phyloP scores from a whole-genome alignment of 108 stramenopile genomes.

The Skeletonema grethae region DNA sequence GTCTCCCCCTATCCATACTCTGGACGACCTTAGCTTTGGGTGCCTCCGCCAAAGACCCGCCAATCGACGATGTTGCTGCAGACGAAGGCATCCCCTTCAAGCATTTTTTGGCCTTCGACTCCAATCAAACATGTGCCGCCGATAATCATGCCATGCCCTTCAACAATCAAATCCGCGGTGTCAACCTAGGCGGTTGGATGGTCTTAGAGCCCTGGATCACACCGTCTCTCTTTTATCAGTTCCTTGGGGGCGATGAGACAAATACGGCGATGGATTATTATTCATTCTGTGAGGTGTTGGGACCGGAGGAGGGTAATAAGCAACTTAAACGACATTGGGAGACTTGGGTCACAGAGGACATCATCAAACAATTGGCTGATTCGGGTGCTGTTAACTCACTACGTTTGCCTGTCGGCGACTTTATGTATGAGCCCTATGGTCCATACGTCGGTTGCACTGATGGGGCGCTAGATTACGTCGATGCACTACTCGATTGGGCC shows the following conservation, averaged over 20 bases:
- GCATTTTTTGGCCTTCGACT: conserved; percentile 69
- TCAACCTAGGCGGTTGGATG: conserved; percentile 95
- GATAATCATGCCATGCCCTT: conserved; percentile 79
- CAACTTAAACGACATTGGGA: conserved; percentile 92
- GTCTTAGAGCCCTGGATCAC: conserved; percentile 96
- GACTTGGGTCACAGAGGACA: conserved; percentile 86
- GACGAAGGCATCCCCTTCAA: conserved; percentile 23
- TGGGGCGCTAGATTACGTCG: conserved; percentile 86
- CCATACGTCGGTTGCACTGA: conserved; percentile 89
- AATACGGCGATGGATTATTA: conserved; percentile 86
- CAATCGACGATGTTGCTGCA: conserved; percentile 1
- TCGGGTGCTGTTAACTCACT: conserved; percentile 80
- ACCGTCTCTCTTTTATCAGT: conserved; percentile 92
- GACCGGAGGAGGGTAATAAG: conserved; percentile 79
- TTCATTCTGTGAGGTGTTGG: conserved; percentile 88
- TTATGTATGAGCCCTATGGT: conserved; percentile 89
- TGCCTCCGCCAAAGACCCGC: background rate
- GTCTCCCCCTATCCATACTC: background rate
- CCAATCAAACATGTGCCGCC: conserved; percentile 64
- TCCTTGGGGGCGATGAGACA: conserved; percentile 75
- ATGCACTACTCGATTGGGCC: conserved; percentile 78
- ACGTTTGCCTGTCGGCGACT: conserved; percentile 91
- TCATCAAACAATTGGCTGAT: conserved; percentile 66
- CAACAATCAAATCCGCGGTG: conserved; percentile 88
- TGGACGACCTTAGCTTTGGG: background rate